Base-by-base conservation (phyloP, 2,329 filamentous ascomycete species). In the Aspergillus pseudoglaucus region DNA sequence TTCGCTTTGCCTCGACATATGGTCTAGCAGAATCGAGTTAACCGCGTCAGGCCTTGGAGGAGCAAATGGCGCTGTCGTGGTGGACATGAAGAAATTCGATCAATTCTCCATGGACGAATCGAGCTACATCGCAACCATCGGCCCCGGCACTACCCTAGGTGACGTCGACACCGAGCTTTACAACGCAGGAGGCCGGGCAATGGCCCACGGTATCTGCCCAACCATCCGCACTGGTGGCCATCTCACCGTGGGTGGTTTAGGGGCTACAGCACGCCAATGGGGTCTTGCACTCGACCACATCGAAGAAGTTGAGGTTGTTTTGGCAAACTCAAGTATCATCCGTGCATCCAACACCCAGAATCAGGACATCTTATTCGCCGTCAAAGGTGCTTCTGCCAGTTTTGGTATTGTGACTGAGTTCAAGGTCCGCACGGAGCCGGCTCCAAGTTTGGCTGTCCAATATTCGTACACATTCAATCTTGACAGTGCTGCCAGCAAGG, bases 381-480 rank as follows among this genome's bases (percentile, higher is more conserved):
- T 68, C 17, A 62, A 61, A 27, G 68, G 68, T 14, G 67, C 68
- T 4, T 66, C 59, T 5, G 60, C 66, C 4, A 65, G 62, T 33
- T 70, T 70, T 48, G 68, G 67, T 0, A 62, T 70, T 22, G 61
- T 70, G 6, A 70, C 68, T 0, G 61, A 64, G 25, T 70, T 71
- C 51, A 64, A 64, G 15, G 54, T 71, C 9, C 59, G 58, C 27
- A 71, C 68, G 0, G 57, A 69, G 42, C 53, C 57, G 2, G 65
- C 65, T 4, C 72, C 70, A 0, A 47, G 70, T 4, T 65, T 68
- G 15, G 70, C 81, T 2, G 70, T 85, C 8, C 75, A 82, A 50
- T 85, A 82, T 61, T 75, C 75, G 1, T 85, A 78, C 62, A 72
- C 70, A 7, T 66, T 83, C 49, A 73, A 70, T 15, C 68, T 80